phyloP scores from a whole-genome alignment of 805 yeast species.

The Candida patagonica region DNA sequence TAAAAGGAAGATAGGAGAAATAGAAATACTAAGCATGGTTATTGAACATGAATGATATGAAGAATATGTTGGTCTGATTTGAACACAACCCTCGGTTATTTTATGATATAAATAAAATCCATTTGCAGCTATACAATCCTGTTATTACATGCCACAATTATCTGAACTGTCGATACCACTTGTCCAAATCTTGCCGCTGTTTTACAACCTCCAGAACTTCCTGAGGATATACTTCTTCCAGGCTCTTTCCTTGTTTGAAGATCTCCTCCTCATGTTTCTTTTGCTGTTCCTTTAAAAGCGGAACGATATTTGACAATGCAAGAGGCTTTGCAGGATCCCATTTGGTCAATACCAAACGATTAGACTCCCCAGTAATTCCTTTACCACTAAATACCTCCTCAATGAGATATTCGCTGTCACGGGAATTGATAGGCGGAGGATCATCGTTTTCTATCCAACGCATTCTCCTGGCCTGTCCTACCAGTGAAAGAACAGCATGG shows the following conservation, averaged over 20 bases:
- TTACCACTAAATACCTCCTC: slow-evolving; percentile 93
- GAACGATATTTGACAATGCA: slow-evolving; percentile 68
- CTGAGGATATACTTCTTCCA: slow-evolving; percentile 54
- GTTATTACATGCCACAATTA: slow-evolving; percentile 13
- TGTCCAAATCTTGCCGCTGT: slow-evolving; percentile 65
- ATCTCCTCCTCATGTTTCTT: slow-evolving; percentile 67
- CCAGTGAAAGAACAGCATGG: slow-evolving; percentile 67
- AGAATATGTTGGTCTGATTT: too few species aligned
- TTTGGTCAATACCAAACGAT: slow-evolving; percentile 67
- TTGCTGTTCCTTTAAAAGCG: slow-evolving; percentile 86
- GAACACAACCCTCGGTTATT: too few species aligned
- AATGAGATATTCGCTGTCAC: slow-evolving; percentile 70
- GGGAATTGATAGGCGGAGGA: slow-evolving; percentile 41
- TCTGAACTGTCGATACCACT: slow-evolving; percentile 53
- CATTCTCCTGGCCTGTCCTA: slow-evolving; percentile 78
- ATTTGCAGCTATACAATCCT: too few species aligned
- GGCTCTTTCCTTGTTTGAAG: slow-evolving; percentile 52
- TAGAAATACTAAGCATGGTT: background rate
- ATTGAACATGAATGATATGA: background rate
- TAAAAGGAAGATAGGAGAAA: slow-evolving; percentile 29
- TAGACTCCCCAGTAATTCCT: slow-evolving; percentile 72
- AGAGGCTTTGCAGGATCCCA: slow-evolving; percentile 71
- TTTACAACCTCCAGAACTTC: slow-evolving; percentile 51
- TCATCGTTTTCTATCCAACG: slow-evolving; percentile 34
- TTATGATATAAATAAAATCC: too few species aligned